Evolutionary conservation across 2,329 filamentous ascomycete species (phyloP).

Genomic region (Helotiales sp.): DNA sequence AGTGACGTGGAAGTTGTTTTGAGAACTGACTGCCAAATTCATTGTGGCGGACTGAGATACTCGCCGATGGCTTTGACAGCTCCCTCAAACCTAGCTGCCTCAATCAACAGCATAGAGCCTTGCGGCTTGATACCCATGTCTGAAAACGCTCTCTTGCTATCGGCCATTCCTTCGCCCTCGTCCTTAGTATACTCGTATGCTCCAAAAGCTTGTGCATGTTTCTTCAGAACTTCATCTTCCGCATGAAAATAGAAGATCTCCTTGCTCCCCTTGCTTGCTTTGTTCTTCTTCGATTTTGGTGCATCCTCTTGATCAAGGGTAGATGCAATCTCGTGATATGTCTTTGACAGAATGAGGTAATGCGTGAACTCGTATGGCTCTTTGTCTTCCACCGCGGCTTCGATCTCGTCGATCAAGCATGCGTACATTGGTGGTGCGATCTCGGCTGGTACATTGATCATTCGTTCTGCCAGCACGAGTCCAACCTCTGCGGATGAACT

Average conservation of each 20-base stretch:
- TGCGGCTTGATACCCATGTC: constrained; percentile 84
- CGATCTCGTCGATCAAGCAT: constrained; percentile 90
- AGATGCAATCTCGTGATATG: constrained; percentile 86
- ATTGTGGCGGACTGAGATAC: constrained; percentile 63
- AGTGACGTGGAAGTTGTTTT: constrained; percentile 5
- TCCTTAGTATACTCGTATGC: constrained; percentile 79
- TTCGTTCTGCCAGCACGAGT: constrained; percentile 83
- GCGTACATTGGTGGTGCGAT: constrained; percentile 91
- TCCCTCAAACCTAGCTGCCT: constrained; percentile 71
- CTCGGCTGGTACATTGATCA: constrained; percentile 96
- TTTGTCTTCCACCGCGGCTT: constrained; percentile 82
- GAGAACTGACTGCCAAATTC: constrained; percentile 27
- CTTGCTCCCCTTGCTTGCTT: constrained; percentile 59
- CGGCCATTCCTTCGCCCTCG: constrained; percentile 73
- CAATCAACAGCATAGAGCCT: constrained; percentile 85
- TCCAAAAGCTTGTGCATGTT: constrained; percentile 68
- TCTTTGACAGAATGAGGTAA: constrained; percentile 88
- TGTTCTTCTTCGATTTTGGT: constrained; percentile 64
- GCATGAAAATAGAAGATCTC: constrained; percentile 90
- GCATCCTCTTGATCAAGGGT: constrained; percentile 68
- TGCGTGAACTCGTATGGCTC: constrained; percentile 93
- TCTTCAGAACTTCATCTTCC: constrained; percentile 87
- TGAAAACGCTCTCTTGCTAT: constrained; percentile 93
- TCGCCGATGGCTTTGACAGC: constrained; percentile 76
- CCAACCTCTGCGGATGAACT: constrained; percentile 65